Percentiles rank a stretch among this genome's conserved stretches.
Evolutionary conservation across 2,329 filamentous ascomycete species (phyloP).

Genomic region (Didymella pinodella): DNA sequence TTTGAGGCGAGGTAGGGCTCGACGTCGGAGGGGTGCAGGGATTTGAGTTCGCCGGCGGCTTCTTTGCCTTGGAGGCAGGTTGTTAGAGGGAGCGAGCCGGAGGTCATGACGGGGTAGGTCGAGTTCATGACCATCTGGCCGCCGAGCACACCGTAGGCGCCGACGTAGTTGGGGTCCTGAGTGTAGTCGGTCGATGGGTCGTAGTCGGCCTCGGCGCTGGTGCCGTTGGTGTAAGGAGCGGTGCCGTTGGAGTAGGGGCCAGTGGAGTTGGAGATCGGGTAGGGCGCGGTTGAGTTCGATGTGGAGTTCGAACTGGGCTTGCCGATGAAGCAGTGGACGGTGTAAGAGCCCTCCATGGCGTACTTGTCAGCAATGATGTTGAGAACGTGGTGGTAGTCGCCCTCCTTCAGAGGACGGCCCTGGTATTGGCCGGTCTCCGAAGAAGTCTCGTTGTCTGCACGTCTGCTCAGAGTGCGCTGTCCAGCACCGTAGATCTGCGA

Average conservation of each 20-base stretch:
- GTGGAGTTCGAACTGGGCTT: slow-evolving; percentile 38
- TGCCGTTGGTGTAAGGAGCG: slow-evolving; percentile 27
- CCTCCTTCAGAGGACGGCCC: slow-evolving; percentile 43
- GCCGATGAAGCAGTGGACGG: slow-evolving; percentile 49
- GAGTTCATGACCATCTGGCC: slow-evolving; percentile 37
- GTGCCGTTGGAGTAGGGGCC: slow-evolving; percentile 29
- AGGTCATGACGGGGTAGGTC: slow-evolving; percentile 39
- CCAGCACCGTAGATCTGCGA: slow-evolving; percentile 52
- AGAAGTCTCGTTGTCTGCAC: slow-evolving; percentile 24
- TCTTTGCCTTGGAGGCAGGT: slow-evolving; percentile 46
- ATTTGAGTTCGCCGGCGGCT: slow-evolving; percentile 40
- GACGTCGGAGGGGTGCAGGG: slow-evolving; percentile 43
- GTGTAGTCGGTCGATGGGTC: slow-evolving; percentile 39
- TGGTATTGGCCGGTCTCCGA: slow-evolving; percentile 37
- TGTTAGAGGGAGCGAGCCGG: slow-evolving; percentile 46
- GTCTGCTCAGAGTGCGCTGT: slow-evolving; percentile 43
- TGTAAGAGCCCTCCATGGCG: slow-evolving; percentile 48
- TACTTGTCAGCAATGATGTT: slow-evolving; percentile 46
- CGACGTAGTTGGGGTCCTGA: slow-evolving; percentile 44
- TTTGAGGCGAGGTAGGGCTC: slow-evolving; percentile 46
- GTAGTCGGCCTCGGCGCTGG: slow-evolving; percentile 35
- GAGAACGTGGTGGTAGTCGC: slow-evolving; percentile 48
- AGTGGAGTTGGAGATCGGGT: slow-evolving; percentile 33
- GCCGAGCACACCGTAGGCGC: slow-evolving; percentile 45
- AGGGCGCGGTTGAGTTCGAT: slow-evolving; percentile 25